Conservation (phyloP, 2,329 filamentous ascomycete species). For the Camptophora hylomeconis region DNA sequence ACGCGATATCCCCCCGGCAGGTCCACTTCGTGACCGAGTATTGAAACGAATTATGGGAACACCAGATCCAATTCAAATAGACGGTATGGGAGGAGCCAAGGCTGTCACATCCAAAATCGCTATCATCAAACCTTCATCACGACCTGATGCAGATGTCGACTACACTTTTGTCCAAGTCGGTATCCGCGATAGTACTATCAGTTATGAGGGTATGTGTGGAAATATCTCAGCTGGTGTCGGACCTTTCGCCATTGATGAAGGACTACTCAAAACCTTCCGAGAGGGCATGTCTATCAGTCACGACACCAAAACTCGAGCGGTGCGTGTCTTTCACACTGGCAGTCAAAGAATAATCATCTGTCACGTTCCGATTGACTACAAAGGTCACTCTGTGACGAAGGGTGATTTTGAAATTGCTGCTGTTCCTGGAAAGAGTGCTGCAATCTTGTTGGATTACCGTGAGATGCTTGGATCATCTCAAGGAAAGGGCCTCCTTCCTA, state of each 20-base stretch:
- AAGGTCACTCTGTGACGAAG: slow-evolving; percentile 28
- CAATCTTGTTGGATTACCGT: slow-evolving; percentile 47
- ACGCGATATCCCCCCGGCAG: slow-evolving; percentile 34
- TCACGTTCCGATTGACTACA: slow-evolving; percentile 40
- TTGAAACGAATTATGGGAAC: slow-evolving; percentile 10
- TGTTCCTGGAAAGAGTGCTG: slow-evolving; percentile 43
- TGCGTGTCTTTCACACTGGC: slow-evolving; percentile 58
- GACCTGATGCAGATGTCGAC: slow-evolving; percentile 45
- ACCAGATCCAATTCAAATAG: slow-evolving; percentile 48
- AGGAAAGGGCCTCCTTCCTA: slow-evolving; percentile 47
- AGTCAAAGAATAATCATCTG: slow-evolving; percentile 50
- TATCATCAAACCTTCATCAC: slow-evolving; percentile 42
- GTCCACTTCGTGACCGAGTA: slow-evolving; percentile 6
- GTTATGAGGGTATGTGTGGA: slow-evolving; percentile 58
- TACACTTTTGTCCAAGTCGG: slow-evolving; percentile 61
- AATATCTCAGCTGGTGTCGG: slow-evolving; percentile 58
- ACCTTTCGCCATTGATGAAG: slow-evolving; percentile 38
- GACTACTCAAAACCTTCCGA: not conserved
- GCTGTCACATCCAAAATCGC: slow-evolving; percentile 60
- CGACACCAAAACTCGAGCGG: slow-evolving; percentile 16
- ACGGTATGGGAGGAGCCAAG: slow-evolving; percentile 56
- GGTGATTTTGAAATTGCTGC: slow-evolving; percentile 52
- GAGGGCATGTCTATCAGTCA: not conserved
- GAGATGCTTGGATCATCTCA: slow-evolving; percentile 51
- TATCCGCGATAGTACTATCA: slow-evolving; percentile 45